Evolutionary conservation across 345 rosid species (phyloP).

Genomic region (Citrus glauca): DNA sequence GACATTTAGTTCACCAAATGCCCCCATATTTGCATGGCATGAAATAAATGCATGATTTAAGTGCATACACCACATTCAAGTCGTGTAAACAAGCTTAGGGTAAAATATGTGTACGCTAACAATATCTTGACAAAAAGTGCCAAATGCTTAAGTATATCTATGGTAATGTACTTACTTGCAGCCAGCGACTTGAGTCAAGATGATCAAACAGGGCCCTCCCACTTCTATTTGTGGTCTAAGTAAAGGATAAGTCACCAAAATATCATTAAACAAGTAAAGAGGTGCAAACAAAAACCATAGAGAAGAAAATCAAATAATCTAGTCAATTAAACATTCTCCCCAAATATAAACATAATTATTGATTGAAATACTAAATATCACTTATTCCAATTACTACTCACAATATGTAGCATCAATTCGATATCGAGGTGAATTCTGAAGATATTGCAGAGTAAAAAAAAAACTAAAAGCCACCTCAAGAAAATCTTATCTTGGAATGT

Average conservation of each 20-base stretch:
- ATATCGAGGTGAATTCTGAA: neutral
- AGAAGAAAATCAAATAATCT: conserved; percentile 5
- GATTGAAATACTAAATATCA: neutral
- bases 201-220: conserved; percentile 77
- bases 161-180: conserved; percentile 67
- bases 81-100: neutral
- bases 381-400: neutral
- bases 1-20: neutral
- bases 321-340: neutral
- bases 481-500: neutral
- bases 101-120: neutral
- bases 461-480: neutral
- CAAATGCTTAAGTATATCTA: neutral
- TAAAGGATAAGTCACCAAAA: neutral
- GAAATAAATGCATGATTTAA: neutral
- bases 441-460: neutral
- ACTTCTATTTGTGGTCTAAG: conserved; percentile 73
- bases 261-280: neutral
- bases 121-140: neutral
- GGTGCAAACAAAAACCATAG: neutral
- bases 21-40: neutral
- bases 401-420: neutral
- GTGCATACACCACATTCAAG: neutral
- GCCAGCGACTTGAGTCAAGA: conserved; percentile 81
- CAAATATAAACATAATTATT: neutral